A percentile compares a stretch with the other conserved stretches of the same genome.
phyloP scores from a whole-genome alignment of 345 rosid species.

The Brassica juncea region DNA sequence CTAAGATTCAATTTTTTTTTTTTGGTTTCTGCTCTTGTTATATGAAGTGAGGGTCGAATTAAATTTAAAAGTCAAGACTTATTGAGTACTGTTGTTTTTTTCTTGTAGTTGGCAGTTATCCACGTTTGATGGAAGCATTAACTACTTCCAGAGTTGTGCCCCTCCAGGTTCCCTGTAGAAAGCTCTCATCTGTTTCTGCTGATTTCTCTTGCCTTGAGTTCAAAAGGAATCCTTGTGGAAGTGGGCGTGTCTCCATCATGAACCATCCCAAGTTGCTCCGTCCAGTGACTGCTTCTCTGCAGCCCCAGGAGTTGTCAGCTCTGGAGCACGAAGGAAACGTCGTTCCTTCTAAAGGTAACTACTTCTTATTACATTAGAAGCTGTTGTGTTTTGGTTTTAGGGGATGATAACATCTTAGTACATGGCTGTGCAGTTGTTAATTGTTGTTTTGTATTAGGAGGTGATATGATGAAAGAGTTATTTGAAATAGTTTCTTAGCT shows the following conservation, averaged over 20 bases:
- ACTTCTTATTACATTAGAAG: not conserved
- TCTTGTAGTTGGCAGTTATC: slow-evolving; percentile 38
- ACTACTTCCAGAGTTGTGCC: slow-evolving; percentile 45
- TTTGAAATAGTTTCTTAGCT: not conserved
- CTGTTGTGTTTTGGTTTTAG: not conserved
- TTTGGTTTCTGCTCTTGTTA: not conserved
- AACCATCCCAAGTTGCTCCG: slow-evolving; percentile 45
- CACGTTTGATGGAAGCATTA: slow-evolving; percentile 64
- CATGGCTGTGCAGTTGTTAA: not conserved
- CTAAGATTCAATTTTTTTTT: not conserved
- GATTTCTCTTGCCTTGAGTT: slow-evolving; percentile 40
- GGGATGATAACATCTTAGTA: not conserved
- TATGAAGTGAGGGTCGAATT: not conserved
- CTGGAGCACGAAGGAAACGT: slow-evolving; percentile 45
- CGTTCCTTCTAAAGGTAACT: slow-evolving; percentile 61
- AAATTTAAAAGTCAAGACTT: not conserved
- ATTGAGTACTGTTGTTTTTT: slow-evolving; percentile 5
- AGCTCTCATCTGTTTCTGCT: slow-evolving; percentile 31
- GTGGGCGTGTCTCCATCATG: slow-evolving; percentile 40
- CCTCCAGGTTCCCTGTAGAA: slow-evolving; percentile 38
- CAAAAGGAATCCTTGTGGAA: slow-evolving; percentile 26
- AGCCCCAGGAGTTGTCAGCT: slow-evolving; percentile 50
- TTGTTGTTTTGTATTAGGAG: not conserved
- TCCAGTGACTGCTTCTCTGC: slow-evolving; percentile 55
- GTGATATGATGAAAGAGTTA: not conserved